Conservation (phyloP, 345 rosid species). For the Euclidium syriacum region DNA sequence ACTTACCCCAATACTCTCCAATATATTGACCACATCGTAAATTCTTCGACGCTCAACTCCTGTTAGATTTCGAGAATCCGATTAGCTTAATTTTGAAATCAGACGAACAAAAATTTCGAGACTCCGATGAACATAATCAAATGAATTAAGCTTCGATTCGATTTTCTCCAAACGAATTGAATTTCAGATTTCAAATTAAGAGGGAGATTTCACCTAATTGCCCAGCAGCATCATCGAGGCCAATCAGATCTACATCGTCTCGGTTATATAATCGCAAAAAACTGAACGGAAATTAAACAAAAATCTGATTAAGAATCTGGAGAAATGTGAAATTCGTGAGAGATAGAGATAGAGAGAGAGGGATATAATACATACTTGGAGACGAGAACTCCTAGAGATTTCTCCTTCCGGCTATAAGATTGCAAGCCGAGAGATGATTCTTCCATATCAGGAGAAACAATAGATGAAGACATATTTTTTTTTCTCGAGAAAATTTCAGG, state of each 20-base stretch:
- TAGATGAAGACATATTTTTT: constrained; percentile 7
- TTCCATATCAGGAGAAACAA: constrained; percentile 31
- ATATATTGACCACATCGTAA: constrained; percentile 70
- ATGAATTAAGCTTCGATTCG: too few relatives aligned
- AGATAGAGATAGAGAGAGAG: neutral
- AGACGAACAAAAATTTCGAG: too few relatives aligned
- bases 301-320: neutral
- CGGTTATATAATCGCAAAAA: constrained; percentile 56
- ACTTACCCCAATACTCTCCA: constrained; percentile 66
- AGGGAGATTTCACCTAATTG: constrained; percentile 39
- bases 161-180: too few relatives aligned
- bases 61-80: constrained; percentile 17
- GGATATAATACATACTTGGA: constrained; percentile 66
- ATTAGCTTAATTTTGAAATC: neutral
- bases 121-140: too few relatives aligned
- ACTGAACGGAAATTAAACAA: constrained; percentile 24
- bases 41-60: constrained; percentile 81
- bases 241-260: constrained; percentile 53
- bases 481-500: neutral
- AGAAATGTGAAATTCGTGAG: neutral
- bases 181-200: neutral
- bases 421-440: constrained; percentile 31
- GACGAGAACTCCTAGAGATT: constrained; percentile 74
- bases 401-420: constrained; percentile 67
- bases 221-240: constrained; percentile 66